Evolutionary conservation across 2,329 filamentous ascomycete genomes (phyloP), one percentile per base, ranked within the genome.

Genomic region (Aspergillus awamori): DNA sequence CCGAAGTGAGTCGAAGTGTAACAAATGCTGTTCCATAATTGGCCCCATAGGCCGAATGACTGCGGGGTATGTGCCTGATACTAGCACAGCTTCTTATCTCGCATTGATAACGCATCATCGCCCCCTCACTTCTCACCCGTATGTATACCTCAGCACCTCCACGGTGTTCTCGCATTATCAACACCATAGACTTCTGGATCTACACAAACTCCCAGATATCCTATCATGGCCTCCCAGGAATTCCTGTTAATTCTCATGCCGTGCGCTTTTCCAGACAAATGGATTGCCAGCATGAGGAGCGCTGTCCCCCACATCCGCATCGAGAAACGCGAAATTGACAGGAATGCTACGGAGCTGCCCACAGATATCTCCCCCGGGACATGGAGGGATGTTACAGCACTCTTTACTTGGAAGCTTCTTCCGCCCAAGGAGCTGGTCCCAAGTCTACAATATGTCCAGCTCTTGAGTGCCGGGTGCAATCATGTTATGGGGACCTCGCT

Each of bases 381-480:
- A 0, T 59, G 33, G 17, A 51, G 10, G 4, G n/a, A 22, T 2
- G 22, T 33, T 8, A 59, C 52, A 7, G 33, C 39, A 22, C 52
- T 52, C n/a, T 22, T 59, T n/a, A 56, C 52, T 13, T 43, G 58
- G 43, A 56, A n/a, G 8, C 33, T 13, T 4, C 36, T 54, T 22
- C 51, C 57, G 22, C 22, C 30, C 24, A 48, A 49, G 20, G 57
- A 59, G 22, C 24, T 48, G 13, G 36, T 20, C 17, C 43, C 43
- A n/a, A 56, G 26, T 4, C 33, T 56, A 33, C 52, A 48, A 39
- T 59, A 56, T 24, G n/a, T 54, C 15, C 57, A 59, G 15, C 41
- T 49, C 10, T 30, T 48, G 6, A 48, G 22, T 22, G 51, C 57
- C n/a, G 58, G 58, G 11, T 56, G 52, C 38, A 56, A 59, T 2